Conservation (phyloP, 2,329 filamentous ascomycete species). For the Xylariaceae sp. region DNA sequence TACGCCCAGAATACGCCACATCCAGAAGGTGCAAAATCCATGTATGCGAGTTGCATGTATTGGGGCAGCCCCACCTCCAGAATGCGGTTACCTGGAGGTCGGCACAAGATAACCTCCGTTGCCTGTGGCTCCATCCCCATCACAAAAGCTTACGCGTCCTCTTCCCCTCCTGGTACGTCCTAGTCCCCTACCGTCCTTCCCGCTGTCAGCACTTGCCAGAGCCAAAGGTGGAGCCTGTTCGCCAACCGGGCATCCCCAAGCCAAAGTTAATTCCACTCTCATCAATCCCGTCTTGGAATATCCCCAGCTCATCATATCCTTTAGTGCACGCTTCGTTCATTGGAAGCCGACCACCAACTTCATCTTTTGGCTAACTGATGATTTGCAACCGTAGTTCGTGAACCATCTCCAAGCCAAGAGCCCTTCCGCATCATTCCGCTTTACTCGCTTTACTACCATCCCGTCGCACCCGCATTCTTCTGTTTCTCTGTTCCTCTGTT, state of each 20-base stretch:
- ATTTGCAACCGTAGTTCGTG: too few species aligned
- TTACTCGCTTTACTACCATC: background rate
- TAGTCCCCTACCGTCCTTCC: slow-evolving; percentile 13
- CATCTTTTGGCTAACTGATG: too few species aligned
- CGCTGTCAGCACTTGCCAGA: slow-evolving; percentile 20
- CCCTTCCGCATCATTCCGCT: too few species aligned
- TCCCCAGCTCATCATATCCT: background rate
- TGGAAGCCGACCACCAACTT: too few species aligned
- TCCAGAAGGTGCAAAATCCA: too few species aligned
- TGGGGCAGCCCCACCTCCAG: background rate
- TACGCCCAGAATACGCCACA: too few species aligned
- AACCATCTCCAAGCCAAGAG: too few species aligned
- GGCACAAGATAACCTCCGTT: background rate
- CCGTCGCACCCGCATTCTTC: slow-evolving; percentile 15
- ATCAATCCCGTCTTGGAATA: background rate
- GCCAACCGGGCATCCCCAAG: background rate
- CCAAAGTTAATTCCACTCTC: background rate
- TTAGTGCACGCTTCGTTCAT: too few species aligned
- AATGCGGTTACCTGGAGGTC: background rate
- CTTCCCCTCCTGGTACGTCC: slow-evolving; percentile 29
- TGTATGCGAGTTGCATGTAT: background rate
- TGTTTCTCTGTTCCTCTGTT: background rate
- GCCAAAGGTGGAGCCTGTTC: slow-evolving; percentile 2
- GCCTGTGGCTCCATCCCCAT: slow-evolving; percentile 14
- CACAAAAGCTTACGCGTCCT: slow-evolving; percentile 35